Conservation (phyloP, 495 filamentous ascomycete species). For the Penicillium steckii region DNA sequence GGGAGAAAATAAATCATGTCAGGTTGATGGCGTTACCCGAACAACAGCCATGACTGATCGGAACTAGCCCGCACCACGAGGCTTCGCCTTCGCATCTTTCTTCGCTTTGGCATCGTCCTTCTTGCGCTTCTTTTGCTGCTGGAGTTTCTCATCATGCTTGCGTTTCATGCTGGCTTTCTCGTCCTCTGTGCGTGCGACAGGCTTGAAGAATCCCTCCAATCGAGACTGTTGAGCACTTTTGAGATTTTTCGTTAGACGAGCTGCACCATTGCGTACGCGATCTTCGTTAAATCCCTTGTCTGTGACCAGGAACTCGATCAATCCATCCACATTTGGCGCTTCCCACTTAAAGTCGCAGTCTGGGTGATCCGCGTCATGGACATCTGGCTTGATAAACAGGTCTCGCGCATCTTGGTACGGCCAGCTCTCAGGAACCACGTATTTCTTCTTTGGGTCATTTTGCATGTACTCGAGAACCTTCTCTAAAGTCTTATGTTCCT, state of each 20-base stretch:
- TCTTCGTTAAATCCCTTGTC: constrained; percentile 99
- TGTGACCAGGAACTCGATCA: constrained; percentile 81
- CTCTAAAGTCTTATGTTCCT: constrained; percentile 83
- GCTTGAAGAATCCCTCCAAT: constrained; percentile 97
- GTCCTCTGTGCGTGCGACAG: constrained; percentile 80
- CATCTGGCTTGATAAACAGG: constrained; percentile 87
- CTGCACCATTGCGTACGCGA: constrained; percentile 74
- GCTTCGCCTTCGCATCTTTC: constrained; percentile 85
- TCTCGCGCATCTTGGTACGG: constrained; percentile 88
- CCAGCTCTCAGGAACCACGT: constrained; percentile 86
- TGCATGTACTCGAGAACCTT: constrained; percentile 77
- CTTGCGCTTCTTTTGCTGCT: constrained; percentile 88
- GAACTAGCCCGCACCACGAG: constrained; percentile 63
- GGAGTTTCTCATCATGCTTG: constrained; percentile 87
- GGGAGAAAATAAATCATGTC: background rate
- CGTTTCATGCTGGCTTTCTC: constrained; percentile 82
- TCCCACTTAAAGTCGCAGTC: constrained; percentile 98
- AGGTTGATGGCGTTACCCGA: too few species aligned
- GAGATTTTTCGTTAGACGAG: constrained; percentile 77
- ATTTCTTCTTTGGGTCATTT: constrained; percentile 73
- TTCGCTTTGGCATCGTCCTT: constrained; percentile 86
- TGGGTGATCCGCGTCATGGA: constrained; percentile 77
- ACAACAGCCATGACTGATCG: too few species aligned
- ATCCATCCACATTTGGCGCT: constrained; percentile 81
- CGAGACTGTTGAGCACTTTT: constrained; percentile 87